These are phyloP conservation scores for Evernia prunastri DNA, from an alignment of 495 filamentous ascomycete species.

Conservation along the genomic window DNA sequence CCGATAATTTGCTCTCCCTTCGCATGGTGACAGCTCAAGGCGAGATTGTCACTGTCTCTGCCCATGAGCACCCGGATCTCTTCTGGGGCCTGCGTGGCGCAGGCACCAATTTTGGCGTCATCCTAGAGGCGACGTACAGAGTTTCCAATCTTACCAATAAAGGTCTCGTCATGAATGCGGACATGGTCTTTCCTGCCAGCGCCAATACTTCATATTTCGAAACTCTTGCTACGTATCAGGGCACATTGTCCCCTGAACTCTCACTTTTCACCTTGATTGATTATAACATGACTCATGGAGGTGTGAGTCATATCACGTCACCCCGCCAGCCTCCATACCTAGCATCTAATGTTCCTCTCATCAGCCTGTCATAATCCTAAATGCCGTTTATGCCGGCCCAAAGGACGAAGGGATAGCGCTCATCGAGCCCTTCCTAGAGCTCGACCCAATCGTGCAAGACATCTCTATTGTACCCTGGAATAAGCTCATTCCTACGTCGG, in stretches of 20 bases:
- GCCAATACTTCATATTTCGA: slow-evolving; percentile 27
- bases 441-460: background rate
- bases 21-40: slow-evolving; percentile 33
- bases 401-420: background rate
- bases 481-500: slow-evolving; percentile 8
- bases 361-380: no score
- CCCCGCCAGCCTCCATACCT: no score
- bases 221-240: slow-evolving; percentile 26
- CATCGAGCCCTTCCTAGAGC: slow-evolving; percentile 16
- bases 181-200: slow-evolving; percentile 26
- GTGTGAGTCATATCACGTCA: no score
- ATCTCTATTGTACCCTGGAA: slow-evolving; percentile 15
- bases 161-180: slow-evolving; percentile 27
- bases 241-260: slow-evolving; percentile 26
- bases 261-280: slow-evolving; percentile 14
- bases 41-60: slow-evolving; percentile 26
- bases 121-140: slow-evolving; percentile 22
- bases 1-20: slow-evolving; percentile 33
- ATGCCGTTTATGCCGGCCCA: slow-evolving; percentile 18
- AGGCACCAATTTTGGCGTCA: slow-evolving; percentile 32
- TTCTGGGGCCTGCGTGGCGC: slow-evolving; percentile 36
- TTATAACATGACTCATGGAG: slow-evolving; percentile 6
- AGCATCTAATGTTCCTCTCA: no score
- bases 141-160: slow-evolving; percentile 24
- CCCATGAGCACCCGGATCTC: slow-evolving; percentile 27